Evolutionary conservation across 768 basidiomycete species (phyloP).

Genomic region (Pleurotus tuoliensis): DNA sequence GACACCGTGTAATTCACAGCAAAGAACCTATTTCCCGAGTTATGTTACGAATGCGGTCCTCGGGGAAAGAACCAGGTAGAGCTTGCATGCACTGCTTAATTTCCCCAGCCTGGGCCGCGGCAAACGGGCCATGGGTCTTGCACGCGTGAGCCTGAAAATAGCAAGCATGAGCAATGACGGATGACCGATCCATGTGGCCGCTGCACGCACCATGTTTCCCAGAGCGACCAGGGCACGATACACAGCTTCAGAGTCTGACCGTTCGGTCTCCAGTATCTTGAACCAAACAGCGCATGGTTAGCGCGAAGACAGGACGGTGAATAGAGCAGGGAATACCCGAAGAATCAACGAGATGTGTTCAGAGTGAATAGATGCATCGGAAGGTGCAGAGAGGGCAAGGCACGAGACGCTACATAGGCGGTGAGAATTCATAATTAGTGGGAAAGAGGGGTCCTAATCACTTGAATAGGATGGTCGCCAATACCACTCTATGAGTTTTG

Average conservation of each 20-base stretch:
- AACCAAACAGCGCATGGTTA: background rate
- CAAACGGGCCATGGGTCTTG: constrained; percentile 34
- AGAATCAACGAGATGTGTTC: constrained; percentile 42
- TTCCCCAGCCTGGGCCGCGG: constrained; percentile 34
- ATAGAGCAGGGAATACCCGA: constrained; percentile 33
- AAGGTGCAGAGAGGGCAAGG: constrained; percentile 38
- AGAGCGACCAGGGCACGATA: constrained; percentile 72
- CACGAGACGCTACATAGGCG: constrained; percentile 59
- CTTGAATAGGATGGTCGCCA: constrained; percentile 89
- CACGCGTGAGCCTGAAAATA: constrained; percentile 43
- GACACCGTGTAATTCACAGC: constrained; percentile 22
- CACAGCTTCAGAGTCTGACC: constrained; percentile 59
- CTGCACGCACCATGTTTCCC: constrained; percentile 61
- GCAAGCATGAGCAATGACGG: constrained; percentile 4
- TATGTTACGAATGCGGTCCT: constrained; percentile 54
- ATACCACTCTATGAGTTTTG: constrained; percentile 70
- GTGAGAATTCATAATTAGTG: constrained; percentile 8
- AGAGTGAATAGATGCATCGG: constrained; percentile 34
- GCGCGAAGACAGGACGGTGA: background rate
- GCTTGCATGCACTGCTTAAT: constrained; percentile 35
- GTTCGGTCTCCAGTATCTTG: constrained; percentile 48
- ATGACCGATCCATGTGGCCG: background rate
- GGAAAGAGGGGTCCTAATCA: constrained; percentile 27
- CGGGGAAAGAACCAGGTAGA: constrained; percentile 46
- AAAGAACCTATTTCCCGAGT: constrained; percentile 44